phyloP scores from a whole-genome alignment of 148 eudicot genomes.

The Fallopia convolvulus region DNA sequence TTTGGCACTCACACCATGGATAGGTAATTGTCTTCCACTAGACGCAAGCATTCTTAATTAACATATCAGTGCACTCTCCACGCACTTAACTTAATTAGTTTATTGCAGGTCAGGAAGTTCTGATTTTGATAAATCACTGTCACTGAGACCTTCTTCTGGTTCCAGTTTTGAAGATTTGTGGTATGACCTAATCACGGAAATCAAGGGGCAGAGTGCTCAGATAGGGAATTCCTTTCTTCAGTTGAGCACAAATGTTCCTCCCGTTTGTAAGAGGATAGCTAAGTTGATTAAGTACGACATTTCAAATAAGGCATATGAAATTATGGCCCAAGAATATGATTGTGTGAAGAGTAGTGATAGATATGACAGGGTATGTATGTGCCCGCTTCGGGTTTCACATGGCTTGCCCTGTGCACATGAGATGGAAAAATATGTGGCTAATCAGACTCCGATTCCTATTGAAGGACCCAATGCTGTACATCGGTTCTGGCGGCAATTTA shows the following conservation, averaged over 20 bases:
- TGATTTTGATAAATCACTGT: background rate
- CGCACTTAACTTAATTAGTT: background rate
- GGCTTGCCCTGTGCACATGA: background rate
- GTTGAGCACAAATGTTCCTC: background rate
- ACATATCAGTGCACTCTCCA: too few species aligned
- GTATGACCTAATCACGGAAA: background rate
- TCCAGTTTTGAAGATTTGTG: background rate
- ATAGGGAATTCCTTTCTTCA: too few species aligned
- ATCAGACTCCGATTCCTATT: background rate
- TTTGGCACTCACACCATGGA: too few species aligned
- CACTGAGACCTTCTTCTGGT: background rate
- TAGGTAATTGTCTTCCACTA: too few species aligned
- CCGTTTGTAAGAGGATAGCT: background rate
- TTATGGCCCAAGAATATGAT: background rate
- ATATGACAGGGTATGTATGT: background rate
- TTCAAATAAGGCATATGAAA: background rate
- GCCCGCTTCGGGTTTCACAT: background rate
- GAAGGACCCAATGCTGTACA: too few species aligned
- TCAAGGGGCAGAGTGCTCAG: too few species aligned
- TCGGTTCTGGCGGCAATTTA: too few species aligned
- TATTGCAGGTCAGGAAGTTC: too few species aligned
- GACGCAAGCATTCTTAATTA: too few species aligned
- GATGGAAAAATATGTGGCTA: background rate
- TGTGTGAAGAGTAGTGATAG: background rate
- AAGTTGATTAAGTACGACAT: background rate